Evolutionary conservation across 139 green algal genomes (phyloP), one percentile per base, ranked within the genome.

Genomic region (Chlorella sp.): DNA sequence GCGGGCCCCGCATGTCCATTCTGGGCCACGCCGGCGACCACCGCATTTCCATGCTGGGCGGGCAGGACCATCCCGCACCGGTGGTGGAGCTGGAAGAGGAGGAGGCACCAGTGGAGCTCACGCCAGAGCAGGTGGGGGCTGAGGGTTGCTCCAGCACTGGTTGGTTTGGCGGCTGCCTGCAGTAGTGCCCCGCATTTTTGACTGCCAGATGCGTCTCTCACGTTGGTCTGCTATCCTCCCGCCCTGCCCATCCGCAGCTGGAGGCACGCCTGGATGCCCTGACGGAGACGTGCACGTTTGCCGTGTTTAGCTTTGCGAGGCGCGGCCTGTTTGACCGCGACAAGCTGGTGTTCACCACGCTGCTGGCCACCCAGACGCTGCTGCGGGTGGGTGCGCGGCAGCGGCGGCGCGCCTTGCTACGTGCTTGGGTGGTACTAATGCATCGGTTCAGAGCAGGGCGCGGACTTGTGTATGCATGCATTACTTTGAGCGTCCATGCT

Each of bases 261-360:
- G 92, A 94, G 87, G 87, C 89, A 34, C 91, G 94, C 8, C 88
- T 95, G 56, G 84, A 74, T 60, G 84, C 73, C 9, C 89, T 98
- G 83, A 86, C 95, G 62, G 92, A 96, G 85, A 91, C 69, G 93
- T 77, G 64, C 79, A 84, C 79, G n/a, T 68, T 54, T 34, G 64
- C 65, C 0, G 79, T 84, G 44, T 84, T 77, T 43, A 40, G 30
- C 44, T 56, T 38, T 48, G 48, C 79, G n/a, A 44, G 48, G 65
- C 93, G 94, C 87, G 96, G 95, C 81, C 86, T 98, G 76, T 98
- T 98, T 92, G 96, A 98, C 91, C 89, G 93, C 7, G 94, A 98
- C 93, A 98, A 98, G 92, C 92, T 98, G 56, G 96, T 96, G 64
- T 90, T 97, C 38, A 94, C 94, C 0, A 94, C 92, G 26, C 94